Evolutionary conservation across 2,329 filamentous ascomycete species (phyloP), one percentile per base, ranked within the genome.

Genomic region (Colletotrichum gloeosporioides): DNA sequence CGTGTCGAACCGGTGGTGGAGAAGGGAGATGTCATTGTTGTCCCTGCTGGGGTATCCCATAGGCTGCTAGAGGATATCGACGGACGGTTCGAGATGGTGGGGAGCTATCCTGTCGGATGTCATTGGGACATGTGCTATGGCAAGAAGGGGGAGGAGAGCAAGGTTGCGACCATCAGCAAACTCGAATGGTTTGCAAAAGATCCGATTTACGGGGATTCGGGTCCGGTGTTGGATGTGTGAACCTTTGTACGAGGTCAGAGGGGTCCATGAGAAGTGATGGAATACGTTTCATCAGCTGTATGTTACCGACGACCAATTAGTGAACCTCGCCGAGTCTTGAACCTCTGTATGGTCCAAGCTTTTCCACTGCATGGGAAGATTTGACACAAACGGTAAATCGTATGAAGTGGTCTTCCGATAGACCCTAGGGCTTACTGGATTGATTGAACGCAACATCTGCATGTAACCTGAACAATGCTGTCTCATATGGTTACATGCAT

Each of bases 101-200:
- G 93, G 1, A 89, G 88, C 64, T 94, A 95, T 86, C 93, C 92
- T 0, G 84, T 78, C 29, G 89, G 88, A 0, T 85, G 85, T 18
- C 87, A 86, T 22, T 95, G 92, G 92, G 92, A 95, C 82, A 94
- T 95, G 93, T 94, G 93, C 79, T 94, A 94, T 85, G 93, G 93
- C 2, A 86, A 86, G 68, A 79, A 86, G 49, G 90, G 87, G 0
- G 93, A 94, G 80, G 89, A 90, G 80, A 81, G 83, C 8, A 90
- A 90, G 79, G 82, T 89, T 4, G 62, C 72, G 3, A 63, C 18
- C 3, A 79, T 79, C 39, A 49, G 27, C 10, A 39, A 31, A 18
- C 16, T 78, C 9, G 55, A 25, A 8, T 80, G 77, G 80, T 78
- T 81, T 39, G 36, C 55, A 15, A 78, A 49, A 32, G 78, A 79